A percentile compares a stretch with the other conserved stretches of the same genome.
These are phyloP conservation scores for Neospermospora avenae DNA, from an alignment of 2,329 filamentous ascomycete genomes.

Conservation along the genomic window DNA sequence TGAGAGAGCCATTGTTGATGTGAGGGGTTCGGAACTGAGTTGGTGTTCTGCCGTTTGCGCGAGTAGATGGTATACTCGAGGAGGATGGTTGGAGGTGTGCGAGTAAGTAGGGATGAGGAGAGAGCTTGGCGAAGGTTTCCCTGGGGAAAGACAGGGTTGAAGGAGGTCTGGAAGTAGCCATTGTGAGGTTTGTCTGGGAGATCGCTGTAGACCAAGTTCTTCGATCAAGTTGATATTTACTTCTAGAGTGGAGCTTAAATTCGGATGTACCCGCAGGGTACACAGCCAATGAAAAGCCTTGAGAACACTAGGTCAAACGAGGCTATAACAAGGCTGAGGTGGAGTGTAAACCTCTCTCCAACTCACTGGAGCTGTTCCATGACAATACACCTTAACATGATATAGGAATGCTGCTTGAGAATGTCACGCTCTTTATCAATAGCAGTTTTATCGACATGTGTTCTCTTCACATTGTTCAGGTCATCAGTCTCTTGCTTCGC, in stretches of 20 bases:
- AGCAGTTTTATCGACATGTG: no score
- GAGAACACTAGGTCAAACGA: not conserved
- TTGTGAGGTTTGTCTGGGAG: slow-evolving; percentile 9
- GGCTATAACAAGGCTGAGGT: slow-evolving; percentile 16
- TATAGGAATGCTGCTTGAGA: no score
- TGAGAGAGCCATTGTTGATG: slow-evolving; percentile 78
- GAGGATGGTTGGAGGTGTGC: slow-evolving; percentile 71
- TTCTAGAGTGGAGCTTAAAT: slow-evolving; percentile 15
- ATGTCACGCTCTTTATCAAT: no score
- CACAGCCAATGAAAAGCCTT: slow-evolving; percentile 9
- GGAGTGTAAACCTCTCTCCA: not conserved
- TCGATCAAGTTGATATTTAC: slow-evolving; percentile 12
- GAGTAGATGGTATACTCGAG: slow-evolving; percentile 52
- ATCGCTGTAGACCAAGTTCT: not conserved
- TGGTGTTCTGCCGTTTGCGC: slow-evolving; percentile 77
- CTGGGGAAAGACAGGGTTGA: slow-evolving; percentile 46
- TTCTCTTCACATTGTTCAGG: no score
- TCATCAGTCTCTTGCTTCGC: no score
- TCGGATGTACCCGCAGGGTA: slow-evolving; percentile 2
- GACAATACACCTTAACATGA: no score
- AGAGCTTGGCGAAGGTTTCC: slow-evolving; percentile 82
- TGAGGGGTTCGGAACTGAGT: slow-evolving; percentile 68
- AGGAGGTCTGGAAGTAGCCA: slow-evolving; percentile 27
- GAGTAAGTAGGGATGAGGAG: slow-evolving; percentile 84
- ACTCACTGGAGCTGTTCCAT: not conserved